phyloP scores from a whole-genome alignment of 805 yeast species.

The Gaillardinia entomophila region DNA sequence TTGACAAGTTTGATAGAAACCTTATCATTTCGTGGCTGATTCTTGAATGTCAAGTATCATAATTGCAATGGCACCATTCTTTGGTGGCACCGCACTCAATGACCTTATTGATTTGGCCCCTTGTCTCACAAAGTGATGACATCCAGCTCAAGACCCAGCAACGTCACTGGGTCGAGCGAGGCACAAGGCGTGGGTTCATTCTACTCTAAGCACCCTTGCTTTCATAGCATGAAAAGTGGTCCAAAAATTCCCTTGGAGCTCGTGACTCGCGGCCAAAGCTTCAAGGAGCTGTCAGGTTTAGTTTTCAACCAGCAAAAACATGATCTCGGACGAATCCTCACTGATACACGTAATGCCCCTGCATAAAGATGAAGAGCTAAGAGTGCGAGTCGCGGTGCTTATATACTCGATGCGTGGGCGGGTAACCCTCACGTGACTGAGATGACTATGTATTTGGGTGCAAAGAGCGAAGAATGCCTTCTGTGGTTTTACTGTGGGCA shows the following conservation, averaged over 20 bases:
- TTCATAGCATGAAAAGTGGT: constrained; percentile 25
- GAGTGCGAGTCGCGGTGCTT: not conserved
- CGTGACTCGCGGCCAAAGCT: constrained; percentile 41
- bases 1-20: too few relatives aligned
- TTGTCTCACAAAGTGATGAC: constrained; percentile 17
- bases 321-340: constrained; percentile 99
- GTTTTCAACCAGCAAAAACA: constrained; percentile 99
- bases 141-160: constrained; percentile 44
- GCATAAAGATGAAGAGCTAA: constrained; percentile 83
- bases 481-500: too few relatives aligned
- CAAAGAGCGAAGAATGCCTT: too few relatives aligned
- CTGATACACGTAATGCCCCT: constrained; percentile 99
- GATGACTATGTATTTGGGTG: too few relatives aligned
- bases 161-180: constrained; percentile 39
- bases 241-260: constrained; percentile 74
- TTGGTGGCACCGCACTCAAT: constrained; percentile 44
- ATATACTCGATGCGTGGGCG: constrained; percentile 2
- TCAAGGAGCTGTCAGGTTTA: constrained; percentile 87
- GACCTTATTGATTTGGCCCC: constrained; percentile 37
- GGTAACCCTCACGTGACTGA: constrained; percentile 5
- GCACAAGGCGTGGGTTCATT: constrained; percentile 30
- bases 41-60: constrained; percentile 32
- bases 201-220: constrained; percentile 7
- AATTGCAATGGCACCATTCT: constrained; percentile 44
- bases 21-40: too few relatives aligned